Evolutionary conservation across 192 early-diverging fungal genomes (phyloP).

Genomic region (Coemansia biformis): DNA sequence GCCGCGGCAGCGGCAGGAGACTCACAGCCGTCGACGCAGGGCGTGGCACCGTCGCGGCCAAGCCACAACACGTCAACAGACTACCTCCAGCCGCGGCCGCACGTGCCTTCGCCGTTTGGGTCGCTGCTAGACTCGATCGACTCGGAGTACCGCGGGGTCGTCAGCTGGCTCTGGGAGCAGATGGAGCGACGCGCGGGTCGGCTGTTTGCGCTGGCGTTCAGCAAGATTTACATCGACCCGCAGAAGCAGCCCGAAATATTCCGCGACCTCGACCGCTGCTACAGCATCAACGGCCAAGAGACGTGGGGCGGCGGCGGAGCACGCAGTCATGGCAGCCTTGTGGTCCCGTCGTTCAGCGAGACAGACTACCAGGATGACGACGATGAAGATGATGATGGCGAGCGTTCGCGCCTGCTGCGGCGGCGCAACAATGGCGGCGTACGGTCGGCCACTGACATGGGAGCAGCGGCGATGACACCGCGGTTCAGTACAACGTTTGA

Average conservation of each 20-base stretch:
- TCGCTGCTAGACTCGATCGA: conserved; percentile 16
- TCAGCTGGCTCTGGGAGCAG: conserved; percentile 10
- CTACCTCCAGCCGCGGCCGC: conserved; percentile 32
- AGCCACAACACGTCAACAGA: conserved; percentile 44
- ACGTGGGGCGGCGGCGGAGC: background rate
- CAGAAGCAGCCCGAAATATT: conserved; percentile 23
- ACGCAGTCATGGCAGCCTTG: background rate
- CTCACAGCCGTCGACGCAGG: background rate
- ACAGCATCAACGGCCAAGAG: conserved; percentile 20
- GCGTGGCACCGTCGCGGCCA: background rate
- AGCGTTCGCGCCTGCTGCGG: no score
- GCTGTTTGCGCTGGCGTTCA: conserved; percentile 19
- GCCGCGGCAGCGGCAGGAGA: background rate
- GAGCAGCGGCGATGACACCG: conserved; percentile 5
- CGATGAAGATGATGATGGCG: conserved; percentile 1
- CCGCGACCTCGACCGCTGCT: conserved; percentile 32
- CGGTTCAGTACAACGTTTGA: conserved; percentile 40
- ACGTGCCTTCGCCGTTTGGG: conserved; percentile 29
- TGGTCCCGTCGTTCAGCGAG: background rate
- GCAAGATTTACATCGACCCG: conserved; percentile 45
- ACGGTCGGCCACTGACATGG: background rate
- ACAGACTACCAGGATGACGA: conserved; percentile 6
- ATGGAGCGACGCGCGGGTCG: background rate
- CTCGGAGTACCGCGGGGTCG: conserved; percentile 12
- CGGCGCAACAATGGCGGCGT: no score